Conservation (phyloP, 371 early-diverging fungal species). For the Syncephalastrum racemosum region DNA sequence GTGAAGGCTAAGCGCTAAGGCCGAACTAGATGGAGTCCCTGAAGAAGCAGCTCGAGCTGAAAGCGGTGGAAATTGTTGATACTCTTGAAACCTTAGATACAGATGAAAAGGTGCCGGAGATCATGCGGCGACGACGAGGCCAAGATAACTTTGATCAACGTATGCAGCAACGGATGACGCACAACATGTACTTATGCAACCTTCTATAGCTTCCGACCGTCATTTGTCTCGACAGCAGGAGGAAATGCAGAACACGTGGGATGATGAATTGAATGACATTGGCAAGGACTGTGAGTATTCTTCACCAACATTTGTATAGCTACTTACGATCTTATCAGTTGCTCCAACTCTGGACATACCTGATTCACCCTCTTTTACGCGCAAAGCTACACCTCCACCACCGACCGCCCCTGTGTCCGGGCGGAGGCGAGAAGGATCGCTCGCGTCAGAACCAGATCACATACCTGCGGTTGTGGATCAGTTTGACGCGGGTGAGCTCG, state of each 20-base stretch:
- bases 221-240: conserved; percentile 35
- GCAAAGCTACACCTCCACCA: conserved; percentile 39
- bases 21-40: conserved; percentile 51
- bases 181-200: not conserved
- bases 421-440: conserved; percentile 25
- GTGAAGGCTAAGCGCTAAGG: not conserved
- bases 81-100: conserved; percentile 32
- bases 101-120: conserved; percentile 39
- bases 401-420: conserved; percentile 43
- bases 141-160: conserved; percentile 50
- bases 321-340: not conserved
- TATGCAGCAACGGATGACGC: conserved; percentile 6
- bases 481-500: conserved; percentile 47
- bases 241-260: conserved; percentile 41
- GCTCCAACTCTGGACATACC: conserved; percentile 11
- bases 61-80: conserved; percentile 48
- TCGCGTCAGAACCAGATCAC: conserved; percentile 21
- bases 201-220: conserved; percentile 30
- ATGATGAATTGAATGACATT: conserved; percentile 35
- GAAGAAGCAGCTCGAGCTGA: conserved; percentile 57
- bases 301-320: not conserved
- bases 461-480: conserved; percentile 45
- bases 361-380: conserved; percentile 9
- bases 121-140: conserved; percentile 35
- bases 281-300: conserved; percentile 33